Base-by-base conservation (phyloP, 257 asterid species). In the Nicotiana otophora region DNA sequence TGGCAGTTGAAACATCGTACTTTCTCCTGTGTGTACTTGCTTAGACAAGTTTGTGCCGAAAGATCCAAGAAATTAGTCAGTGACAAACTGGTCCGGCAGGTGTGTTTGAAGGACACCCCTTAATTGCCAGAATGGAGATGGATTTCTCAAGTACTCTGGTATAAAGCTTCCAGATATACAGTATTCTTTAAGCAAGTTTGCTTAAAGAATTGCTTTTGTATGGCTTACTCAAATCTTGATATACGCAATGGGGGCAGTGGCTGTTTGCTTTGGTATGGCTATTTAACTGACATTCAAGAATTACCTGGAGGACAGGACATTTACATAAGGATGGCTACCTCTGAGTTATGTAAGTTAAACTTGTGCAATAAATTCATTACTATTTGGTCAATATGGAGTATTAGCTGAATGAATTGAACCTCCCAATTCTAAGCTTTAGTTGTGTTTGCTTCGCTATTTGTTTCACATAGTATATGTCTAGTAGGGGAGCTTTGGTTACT, bases 201-300 rank as follows among this genome's bases (percentile, higher is more conserved):
- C 81, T 80, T 82, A 16, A 83, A 81, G 14, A 83, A 88, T 31
- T 87, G 91, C 70, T 83, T 86, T 16, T 88, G 91, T 39, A 54
- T 63, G 85, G 88, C 90, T 36, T 83, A 85, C 68, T 31, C 87
- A 28, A 77, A 85, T 36, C 65, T 77, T 10, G 80, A 85, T 20
- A 57, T 82, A n/a, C 81, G 87, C 33, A 81, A 70, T 28, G 68
- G 55, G 23, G 88, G 88, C 11, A 83, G 78, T 61, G 91, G 90
- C 31, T 88, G 91, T 67, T 55, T 89, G 76, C 70, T 83, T 67
- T 89, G 91, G 91, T 89, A 23, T 76, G 86, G 10, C 5, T 72
- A 85, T n/a, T 58, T 88, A 48, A 77, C 69, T 46, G 87, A 88
- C 75, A 87, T 86, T 20, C 74, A 55, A 31, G 30, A 77, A 33